A percentile compares a stretch with the other conserved stretches of the same genome.
Conservation (phyloP, 2,329 filamentous ascomycete genomes). For the Coleophoma eucalyptorum region DNA sequence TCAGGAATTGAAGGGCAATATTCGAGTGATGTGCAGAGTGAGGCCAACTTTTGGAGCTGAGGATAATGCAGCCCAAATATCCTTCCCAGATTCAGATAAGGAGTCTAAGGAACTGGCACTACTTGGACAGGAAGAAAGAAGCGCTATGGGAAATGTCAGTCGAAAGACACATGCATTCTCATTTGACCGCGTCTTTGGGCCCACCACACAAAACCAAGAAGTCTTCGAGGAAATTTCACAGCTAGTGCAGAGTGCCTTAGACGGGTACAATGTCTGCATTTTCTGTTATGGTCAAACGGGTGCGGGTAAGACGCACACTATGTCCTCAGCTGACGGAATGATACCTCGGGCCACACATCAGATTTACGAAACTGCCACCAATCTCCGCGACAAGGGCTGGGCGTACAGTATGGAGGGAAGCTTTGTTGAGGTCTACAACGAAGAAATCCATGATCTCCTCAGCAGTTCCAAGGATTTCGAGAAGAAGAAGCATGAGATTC, state of each 20-base stretch:
- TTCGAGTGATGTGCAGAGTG: constrained; percentile 95
- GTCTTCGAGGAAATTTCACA: constrained; percentile 97
- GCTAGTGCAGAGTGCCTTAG: constrained; percentile 90
- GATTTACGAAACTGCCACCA: constrained; percentile 84
- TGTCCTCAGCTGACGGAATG: constrained; percentile 90
- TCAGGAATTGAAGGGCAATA: constrained; percentile 96
- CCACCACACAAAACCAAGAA: constrained; percentile 71
- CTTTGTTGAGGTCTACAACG: constrained; percentile 98
- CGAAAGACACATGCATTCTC: constrained; percentile 81
- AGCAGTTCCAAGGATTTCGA: constrained; percentile 66
- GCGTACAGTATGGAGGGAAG: constrained; percentile 89
- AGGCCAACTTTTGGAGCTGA: constrained; percentile 62
- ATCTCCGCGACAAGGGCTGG: constrained; percentile 89
- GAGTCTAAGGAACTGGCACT: constrained; percentile 86
- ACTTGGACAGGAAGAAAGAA: constrained; percentile 78
- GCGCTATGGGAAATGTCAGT: constrained; percentile 70
- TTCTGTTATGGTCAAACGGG: constrained; percentile 98
- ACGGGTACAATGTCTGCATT: constrained; percentile 98
- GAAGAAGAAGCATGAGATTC: constrained; percentile 83
- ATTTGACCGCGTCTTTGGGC: constrained; percentile 90
- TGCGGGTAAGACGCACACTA: constrained; percentile 94
- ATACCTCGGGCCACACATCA: constrained; percentile 90
- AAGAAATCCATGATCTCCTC: constrained; percentile 89
- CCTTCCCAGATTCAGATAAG: constrained; percentile 73
- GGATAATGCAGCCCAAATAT: constrained; percentile 67